Base-by-base conservation (phyloP, 2,329 filamentous ascomycete species). In the Paramyrothecium roridum region DNA sequence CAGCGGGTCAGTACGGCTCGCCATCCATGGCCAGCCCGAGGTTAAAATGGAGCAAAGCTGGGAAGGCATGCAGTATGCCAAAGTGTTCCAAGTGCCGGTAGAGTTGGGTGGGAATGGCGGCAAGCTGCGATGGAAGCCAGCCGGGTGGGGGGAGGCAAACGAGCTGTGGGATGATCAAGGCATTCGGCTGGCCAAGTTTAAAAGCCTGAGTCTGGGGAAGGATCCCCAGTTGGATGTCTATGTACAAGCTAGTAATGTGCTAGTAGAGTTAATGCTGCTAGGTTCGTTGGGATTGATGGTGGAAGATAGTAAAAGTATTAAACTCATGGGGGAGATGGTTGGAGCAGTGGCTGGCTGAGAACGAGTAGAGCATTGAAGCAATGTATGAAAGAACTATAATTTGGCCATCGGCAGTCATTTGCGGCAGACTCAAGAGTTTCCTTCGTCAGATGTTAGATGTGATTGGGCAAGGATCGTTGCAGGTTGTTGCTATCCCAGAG, bases 31-130 rank as follows among this genome's bases (percentile, higher is more conserved):
- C n/a, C 30, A 40, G 19, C 49, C 49, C 17, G 26, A 51, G 30
- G 20, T 51, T 16, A 51, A 51, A 33, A 19, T 51, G 49, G 49
- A 51, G 49, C 49, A 51, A 30, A 51, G 49, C 49, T 51, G 49
- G 49, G 49, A 51, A 30, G 49, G 49, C n/a, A 37, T 51, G 49
- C 49, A 51, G 26, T 51, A 51, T 40, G 49, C 49, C 33, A 51
- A 51, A 19, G 49, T 34, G 49, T 51, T 51, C 20, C 21, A 51
- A 33, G 49, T 30, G 20, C 49, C 49, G 23, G 17, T 20, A 23
- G 49, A 51, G 20, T 10, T 51, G 10, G 49, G 49, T 19, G 49
- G 49, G 8, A 51, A 26, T 21, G 26, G 49, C 34, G 49, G 30
- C 23, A 51, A 51, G 49, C 20, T 51, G 26, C 16, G 8, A 19